A percentile compares a stretch with the other conserved stretches of the same genome.
phyloP scores from a whole-genome alignment of 2,329 filamentous ascomycete genomes.

The Teratosphaeria gauchensis region DNA sequence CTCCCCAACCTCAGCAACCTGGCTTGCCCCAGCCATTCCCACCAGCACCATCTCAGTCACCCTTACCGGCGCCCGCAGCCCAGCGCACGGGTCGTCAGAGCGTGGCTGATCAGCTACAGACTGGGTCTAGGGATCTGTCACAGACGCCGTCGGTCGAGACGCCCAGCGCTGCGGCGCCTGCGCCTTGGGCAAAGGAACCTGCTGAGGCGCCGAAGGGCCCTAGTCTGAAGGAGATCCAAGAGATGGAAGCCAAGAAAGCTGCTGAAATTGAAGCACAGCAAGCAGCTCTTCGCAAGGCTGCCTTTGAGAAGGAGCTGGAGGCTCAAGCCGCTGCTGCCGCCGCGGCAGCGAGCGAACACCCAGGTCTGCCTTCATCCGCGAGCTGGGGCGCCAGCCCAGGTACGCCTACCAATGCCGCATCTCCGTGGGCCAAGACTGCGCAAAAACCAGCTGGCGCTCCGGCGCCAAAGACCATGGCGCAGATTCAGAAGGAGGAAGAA shows the following conservation, averaged over 20 bases:
- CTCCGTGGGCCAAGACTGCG: slow-evolving; percentile 59
- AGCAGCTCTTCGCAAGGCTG: slow-evolving; percentile 63
- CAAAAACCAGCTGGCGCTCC: slow-evolving; percentile 40
- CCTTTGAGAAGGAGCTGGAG: slow-evolving; percentile 70
- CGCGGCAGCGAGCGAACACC: slow-evolving; percentile 33
- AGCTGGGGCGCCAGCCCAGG: slow-evolving; percentile 73
- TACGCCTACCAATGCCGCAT: slow-evolving; percentile 40
- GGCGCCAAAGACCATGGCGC: slow-evolving; percentile 81
- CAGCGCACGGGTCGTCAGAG: slow-evolving; percentile 70
- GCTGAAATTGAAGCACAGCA: slow-evolving; percentile 79
- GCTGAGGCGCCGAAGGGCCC: slow-evolving; percentile 67
- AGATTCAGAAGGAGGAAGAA: slow-evolving; percentile 96
- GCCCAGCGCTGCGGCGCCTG: slow-evolving; percentile 58
- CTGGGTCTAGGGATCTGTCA: slow-evolving; percentile 59
- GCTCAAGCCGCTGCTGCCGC: slow-evolving; percentile 29
- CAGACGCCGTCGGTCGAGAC: slow-evolving; percentile 63
- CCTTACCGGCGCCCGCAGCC: slow-evolving; percentile 78
- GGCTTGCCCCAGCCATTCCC: slow-evolving; percentile 66
- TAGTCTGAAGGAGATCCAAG: slow-evolving; percentile 92
- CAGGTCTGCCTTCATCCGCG: slow-evolving; percentile 75
- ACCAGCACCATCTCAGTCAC: slow-evolving; percentile 65
- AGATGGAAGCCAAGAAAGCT: slow-evolving; percentile 85
- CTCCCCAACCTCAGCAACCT: slow-evolving; percentile 39
- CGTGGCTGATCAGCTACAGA: slow-evolving; percentile 61
- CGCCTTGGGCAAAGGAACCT: slow-evolving; percentile 88